Evolutionary conservation across 495 filamentous ascomycete genomes (phyloP).

Genomic region (Amorphotheca resinae): DNA sequence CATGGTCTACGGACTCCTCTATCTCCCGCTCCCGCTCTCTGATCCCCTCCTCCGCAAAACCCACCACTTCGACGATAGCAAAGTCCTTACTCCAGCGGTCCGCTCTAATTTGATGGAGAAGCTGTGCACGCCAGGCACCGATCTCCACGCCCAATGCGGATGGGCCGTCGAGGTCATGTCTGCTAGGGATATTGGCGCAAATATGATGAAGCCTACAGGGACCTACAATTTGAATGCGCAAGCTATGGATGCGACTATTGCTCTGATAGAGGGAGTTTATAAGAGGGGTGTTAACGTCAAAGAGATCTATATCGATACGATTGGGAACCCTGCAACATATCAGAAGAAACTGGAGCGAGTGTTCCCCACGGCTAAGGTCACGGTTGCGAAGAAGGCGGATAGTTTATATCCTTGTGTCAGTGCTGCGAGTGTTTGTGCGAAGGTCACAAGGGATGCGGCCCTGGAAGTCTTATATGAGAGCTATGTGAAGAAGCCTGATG

Average conservation of each 20-base stretch:
- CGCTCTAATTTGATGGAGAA: slow-evolving; percentile 64
- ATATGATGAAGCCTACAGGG: slow-evolving; percentile 58
- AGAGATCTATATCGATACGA: slow-evolving; percentile 92
- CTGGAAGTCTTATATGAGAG: slow-evolving; percentile 56
- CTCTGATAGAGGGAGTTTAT: slow-evolving; percentile 64
- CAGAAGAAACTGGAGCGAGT: slow-evolving; percentile 72
- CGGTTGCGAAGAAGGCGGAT: slow-evolving; percentile 93
- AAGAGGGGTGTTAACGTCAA: slow-evolving; percentile 61
- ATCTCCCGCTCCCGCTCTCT: slow-evolving; percentile 57
- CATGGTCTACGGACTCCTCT: slow-evolving; percentile 93
- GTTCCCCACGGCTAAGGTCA: slow-evolving; percentile 70
- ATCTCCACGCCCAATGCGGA: slow-evolving; percentile 58
- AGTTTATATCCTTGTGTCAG: slow-evolving; percentile 86
- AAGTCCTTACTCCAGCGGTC: slow-evolving; percentile 62
- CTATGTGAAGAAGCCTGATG: slow-evolving; percentile 12
- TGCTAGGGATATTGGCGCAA: slow-evolving; percentile 67
- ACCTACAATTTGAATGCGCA: slow-evolving; percentile 95
- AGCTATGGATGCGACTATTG: slow-evolving; percentile 89
- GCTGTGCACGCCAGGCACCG: slow-evolving; percentile 52
- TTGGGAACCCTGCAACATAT: slow-evolving; percentile 70
- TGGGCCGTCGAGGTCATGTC: slow-evolving; percentile 76
- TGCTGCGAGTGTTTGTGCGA: slow-evolving; percentile 87
- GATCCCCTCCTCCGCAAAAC: slow-evolving; percentile 57
- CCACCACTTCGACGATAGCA: slow-evolving; percentile 86
- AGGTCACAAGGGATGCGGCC: slow-evolving; percentile 85